phyloP scores from a whole-genome alignment of 129 eudicot genomes.

The Tagetes erecta region DNA sequence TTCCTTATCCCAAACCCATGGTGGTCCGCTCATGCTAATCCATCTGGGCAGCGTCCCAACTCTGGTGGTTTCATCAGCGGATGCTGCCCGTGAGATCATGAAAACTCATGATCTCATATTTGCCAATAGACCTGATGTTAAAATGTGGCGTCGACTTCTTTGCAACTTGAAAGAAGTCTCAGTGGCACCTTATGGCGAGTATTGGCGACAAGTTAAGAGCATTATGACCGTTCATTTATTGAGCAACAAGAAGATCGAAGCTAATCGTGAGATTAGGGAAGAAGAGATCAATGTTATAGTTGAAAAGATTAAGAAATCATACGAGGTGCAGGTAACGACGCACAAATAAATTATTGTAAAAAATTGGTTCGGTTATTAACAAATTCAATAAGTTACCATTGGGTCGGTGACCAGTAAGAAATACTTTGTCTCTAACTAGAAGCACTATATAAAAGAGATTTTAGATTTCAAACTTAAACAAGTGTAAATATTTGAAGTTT shows the following conservation, averaged over 20 bases:
- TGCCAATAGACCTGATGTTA: constrained; percentile 42
- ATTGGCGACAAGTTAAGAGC: constrained; percentile 70
- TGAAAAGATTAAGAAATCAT: constrained; percentile 25
- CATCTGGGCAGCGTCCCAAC: constrained; percentile 54
- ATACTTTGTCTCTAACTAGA: no score
- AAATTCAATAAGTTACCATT: no score
- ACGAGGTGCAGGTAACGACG: no score
- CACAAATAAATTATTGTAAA: no score
- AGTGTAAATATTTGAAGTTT: no score
- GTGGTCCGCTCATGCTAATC: constrained; percentile 54
- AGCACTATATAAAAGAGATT: no score
- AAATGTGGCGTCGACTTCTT: constrained; percentile 28
- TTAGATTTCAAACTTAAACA: no score
- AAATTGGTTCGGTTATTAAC: no score
- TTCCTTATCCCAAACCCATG: constrained; percentile 37
- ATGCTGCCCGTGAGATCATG: constrained; percentile 58
- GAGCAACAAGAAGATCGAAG: constrained; percentile 52
- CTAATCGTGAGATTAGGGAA: constrained; percentile 28
- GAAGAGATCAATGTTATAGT: constrained; percentile 43
- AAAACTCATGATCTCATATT: constrained; percentile 57
- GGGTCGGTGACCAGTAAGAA: no score
- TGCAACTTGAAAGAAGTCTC: constrained; percentile 47
- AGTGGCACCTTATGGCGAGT: constrained; percentile 59
- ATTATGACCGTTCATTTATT: constrained; percentile 46
- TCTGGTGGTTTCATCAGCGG: constrained; percentile 56